These are phyloP conservation scores for Yarrowia sp. DNA, from an alignment of 805 yeast species.

Conservation along the genomic window DNA sequence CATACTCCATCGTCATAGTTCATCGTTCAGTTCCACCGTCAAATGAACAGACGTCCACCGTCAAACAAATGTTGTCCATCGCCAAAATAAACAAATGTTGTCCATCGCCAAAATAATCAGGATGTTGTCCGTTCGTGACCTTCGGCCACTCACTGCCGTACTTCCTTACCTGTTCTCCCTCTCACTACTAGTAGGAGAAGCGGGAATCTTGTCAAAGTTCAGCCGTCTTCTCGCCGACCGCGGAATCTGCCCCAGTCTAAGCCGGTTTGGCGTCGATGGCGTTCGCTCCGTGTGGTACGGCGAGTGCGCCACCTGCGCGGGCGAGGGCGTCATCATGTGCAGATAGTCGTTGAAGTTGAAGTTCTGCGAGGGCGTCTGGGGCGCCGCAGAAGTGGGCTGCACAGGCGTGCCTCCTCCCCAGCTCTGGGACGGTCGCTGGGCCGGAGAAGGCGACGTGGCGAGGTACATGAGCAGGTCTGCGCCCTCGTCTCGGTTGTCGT, in stretches of 20 bases:
- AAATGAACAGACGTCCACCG: too few relatives aligned
- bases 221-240: slow-evolving; percentile 31
- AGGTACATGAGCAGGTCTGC: slow-evolving; percentile 77
- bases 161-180: neutral
- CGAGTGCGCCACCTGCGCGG: slow-evolving; percentile 32
- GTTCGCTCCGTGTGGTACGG: slow-evolving; percentile 31
- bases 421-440: slow-evolving; percentile 36
- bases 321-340: slow-evolving; percentile 66
- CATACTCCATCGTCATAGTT: neutral
- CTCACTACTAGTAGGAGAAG: slow-evolving; percentile 5
- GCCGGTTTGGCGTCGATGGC: slow-evolving; percentile 27
- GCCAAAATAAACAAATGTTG: too few relatives aligned
- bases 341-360: slow-evolving; percentile 84
- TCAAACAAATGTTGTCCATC: too few relatives aligned
- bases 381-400: slow-evolving; percentile 31
- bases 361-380: slow-evolving; percentile 42
- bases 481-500: slow-evolving; percentile 52
- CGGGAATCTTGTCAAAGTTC: slow-evolving; percentile 33
- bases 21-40: too few relatives aligned
- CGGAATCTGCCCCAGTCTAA: slow-evolving; percentile 26
- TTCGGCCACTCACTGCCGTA: neutral
- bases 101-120: too few relatives aligned
- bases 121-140: neutral
- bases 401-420: slow-evolving; percentile 19
- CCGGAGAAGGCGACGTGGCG: slow-evolving; percentile 80